These are phyloP conservation scores for Ceriops zippeliana DNA, from an alignment of 345 rosid species.

Conservation along the genomic window DNA sequence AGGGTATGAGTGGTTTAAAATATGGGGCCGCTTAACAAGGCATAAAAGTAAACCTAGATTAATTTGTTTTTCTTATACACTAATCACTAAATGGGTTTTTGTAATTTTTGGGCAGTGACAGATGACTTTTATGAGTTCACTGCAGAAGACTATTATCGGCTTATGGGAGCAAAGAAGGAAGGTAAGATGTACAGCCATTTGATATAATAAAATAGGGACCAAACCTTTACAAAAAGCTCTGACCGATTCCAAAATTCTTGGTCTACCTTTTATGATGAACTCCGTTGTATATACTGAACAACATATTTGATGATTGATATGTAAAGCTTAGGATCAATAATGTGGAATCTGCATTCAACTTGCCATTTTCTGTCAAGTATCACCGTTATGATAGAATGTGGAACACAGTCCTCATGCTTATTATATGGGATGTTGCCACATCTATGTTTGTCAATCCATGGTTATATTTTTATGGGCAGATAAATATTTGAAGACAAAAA, in stretches of 20 bases:
- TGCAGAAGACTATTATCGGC: conserved; percentile 63
- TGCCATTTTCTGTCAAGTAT: no score
- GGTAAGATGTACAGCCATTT: conserved; percentile 33
- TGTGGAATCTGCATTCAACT: no score
- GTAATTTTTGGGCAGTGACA: conserved; percentile 43
- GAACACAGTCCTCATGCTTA: no score
- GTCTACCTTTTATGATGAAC: neutral
- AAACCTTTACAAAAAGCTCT: neutral
- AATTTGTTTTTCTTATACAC: neutral
- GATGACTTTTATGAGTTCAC: conserved; percentile 91
- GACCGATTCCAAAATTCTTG: neutral
- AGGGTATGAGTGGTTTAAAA: conserved; percentile 32
- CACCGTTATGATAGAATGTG: no score
- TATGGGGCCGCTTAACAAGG: neutral
- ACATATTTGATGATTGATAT: neutral
- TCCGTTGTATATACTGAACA: no score
- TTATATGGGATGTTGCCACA: no score
- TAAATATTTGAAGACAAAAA: conserved; percentile 69
- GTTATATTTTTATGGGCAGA: conserved; percentile 33
- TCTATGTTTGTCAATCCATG: no score
- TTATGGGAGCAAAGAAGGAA: conserved; percentile 55
- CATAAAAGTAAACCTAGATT: conserved; percentile 2
- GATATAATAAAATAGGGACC: neutral
- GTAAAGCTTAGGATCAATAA: no score
- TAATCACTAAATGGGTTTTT: conserved; percentile 1